Percentiles rank a stretch among this genome's conserved stretches.
These are phyloP conservation scores for Xylariomycetidae sp. DNA, from an alignment of 2,329 filamentous ascomycete species.

Conservation along the genomic window DNA sequence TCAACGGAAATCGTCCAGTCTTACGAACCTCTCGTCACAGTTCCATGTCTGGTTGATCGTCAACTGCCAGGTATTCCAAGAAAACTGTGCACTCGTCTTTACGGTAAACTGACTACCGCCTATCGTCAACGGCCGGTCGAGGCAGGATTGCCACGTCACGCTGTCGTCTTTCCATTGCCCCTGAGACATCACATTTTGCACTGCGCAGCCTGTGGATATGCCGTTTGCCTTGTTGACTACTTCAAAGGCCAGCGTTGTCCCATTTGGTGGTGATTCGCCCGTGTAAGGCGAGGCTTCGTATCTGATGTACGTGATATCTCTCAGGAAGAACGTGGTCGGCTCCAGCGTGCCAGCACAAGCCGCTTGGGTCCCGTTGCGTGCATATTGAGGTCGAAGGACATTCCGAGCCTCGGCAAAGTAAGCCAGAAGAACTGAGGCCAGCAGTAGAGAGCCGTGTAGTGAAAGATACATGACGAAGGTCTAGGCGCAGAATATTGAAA, in stretches of 20 bases:
- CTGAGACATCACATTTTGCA: slow-evolving; percentile 5
- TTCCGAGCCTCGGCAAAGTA: too few species aligned
- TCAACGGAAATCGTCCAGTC: not conserved
- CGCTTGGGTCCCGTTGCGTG: too few species aligned
- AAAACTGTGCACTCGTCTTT: slow-evolving; percentile 13
- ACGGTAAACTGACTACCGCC: slow-evolving; percentile 11
- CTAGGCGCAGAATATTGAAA: too few species aligned
- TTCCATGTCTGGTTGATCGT: slow-evolving; percentile 20
- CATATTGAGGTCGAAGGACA: too few species aligned
- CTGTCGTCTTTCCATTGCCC: slow-evolving; percentile 8
- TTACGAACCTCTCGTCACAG: slow-evolving; percentile 14
- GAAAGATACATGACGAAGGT: too few species aligned
- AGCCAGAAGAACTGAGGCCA: too few species aligned
- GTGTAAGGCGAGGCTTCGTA: slow-evolving; percentile 2
- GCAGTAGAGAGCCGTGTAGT: too few species aligned
- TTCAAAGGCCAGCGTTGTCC: slow-evolving; percentile 1
- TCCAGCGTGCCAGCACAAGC: not conserved
- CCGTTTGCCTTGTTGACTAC: slow-evolving; percentile 1
- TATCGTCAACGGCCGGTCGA: slow-evolving; percentile 8
- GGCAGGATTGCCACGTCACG: slow-evolving; percentile 11
- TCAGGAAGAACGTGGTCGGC: slow-evolving; percentile 3
- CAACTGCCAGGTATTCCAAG: slow-evolving; percentile 17
- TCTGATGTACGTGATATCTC: slow-evolving; percentile 5
- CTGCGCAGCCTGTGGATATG: slow-evolving; percentile 9
- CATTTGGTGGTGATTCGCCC: slow-evolving; percentile 2